Evolutionary conservation across 1,284 basidiomycete genomes (phyloP).

Genomic region (Coniophora puteana): DNA sequence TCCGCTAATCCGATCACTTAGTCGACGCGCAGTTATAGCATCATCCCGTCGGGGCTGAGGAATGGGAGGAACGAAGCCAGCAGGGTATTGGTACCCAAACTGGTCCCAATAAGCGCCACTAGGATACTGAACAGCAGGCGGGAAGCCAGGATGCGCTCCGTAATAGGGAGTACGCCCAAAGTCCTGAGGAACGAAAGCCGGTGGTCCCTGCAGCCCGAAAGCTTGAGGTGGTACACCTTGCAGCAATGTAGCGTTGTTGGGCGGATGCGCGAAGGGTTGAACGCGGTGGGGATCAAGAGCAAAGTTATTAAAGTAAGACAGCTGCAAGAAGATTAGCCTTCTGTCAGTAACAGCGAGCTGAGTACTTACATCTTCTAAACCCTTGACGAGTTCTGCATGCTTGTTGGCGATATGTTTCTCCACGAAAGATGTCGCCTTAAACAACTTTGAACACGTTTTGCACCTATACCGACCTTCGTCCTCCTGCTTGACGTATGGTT

Average conservation of each 20-base stretch:
- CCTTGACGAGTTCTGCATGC: constrained; percentile 76
- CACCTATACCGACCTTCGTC: constrained; percentile 94
- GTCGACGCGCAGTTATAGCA: constrained; percentile 47
- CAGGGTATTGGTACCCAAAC: constrained; percentile 39
- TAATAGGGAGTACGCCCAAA: constrained; percentile 43
- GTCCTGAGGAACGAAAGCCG: constrained; percentile 41
- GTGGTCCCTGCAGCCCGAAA: constrained; percentile 66
- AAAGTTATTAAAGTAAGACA: constrained; percentile 90
- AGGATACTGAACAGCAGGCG: constrained; percentile 41
- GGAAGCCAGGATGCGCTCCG: constrained; percentile 36
- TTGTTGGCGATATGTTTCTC: constrained; percentile 93
- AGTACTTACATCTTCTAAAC: constrained; percentile 66
- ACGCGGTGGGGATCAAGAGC: constrained; percentile 90
- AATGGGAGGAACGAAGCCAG: constrained; percentile 30
- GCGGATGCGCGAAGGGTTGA: constrained; percentile 79
- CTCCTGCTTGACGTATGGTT: constrained; percentile 85
- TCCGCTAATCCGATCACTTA: constrained; percentile 76
- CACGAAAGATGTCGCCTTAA: constrained; percentile 93
- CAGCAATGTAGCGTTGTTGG: constrained; percentile 54
- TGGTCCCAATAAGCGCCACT: constrained; percentile 54
- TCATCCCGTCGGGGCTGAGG: constrained; percentile 53
- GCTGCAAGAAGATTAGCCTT: constrained; percentile 39
- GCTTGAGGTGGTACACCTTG: constrained; percentile 75
- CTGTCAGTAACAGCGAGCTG: constrained; percentile 10
- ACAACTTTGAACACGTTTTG: constrained; percentile 91